A percentile compares a stretch with the other conserved stretches of the same genome.
Evolutionary conservation across 2,329 filamentous ascomycete genomes (phyloP).

Genomic region (Dothideomycetes sp.): DNA sequence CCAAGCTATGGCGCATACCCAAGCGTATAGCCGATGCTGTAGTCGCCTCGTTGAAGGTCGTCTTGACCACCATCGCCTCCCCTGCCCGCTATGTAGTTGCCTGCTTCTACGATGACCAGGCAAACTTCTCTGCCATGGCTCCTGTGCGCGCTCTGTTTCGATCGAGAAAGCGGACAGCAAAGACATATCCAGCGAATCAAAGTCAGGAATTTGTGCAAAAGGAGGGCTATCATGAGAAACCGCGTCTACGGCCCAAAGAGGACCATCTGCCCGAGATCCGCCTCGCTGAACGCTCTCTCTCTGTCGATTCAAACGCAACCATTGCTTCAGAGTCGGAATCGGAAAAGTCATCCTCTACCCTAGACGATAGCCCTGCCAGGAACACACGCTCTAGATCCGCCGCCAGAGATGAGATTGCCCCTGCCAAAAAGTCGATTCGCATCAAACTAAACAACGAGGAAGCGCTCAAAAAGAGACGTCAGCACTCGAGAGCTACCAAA

Average conservation of each 20-base stretch:
- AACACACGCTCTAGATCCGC: constrained; percentile 55
- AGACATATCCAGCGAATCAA: constrained; percentile 1
- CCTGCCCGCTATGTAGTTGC: constrained; percentile 75
- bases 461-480: constrained; percentile 31
- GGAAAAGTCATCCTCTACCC: constrained; percentile 30
- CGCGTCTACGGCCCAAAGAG: constrained; percentile 17
- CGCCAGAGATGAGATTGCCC: constrained; percentile 43
- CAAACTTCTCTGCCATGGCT: constrained; percentile 65
- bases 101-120: constrained; percentile 71
- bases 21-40: constrained; percentile 61
- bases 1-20: constrained; percentile 43
- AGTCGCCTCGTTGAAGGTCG: constrained; percentile 64
- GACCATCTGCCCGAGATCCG: too few species aligned
- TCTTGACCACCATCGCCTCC: constrained; percentile 66
- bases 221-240: constrained; percentile 20
- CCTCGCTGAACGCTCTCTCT: constrained; percentile 11
- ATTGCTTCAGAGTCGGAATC: constrained; percentile 57
- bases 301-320: constrained; percentile 41
- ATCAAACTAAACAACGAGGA: constrained; percentile 85
- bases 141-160: constrained; percentile 49
- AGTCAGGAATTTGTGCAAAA: constrained; percentile 16
- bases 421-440: constrained; percentile 68
- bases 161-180: constrained; percentile 21
- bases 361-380: constrained; percentile 33
- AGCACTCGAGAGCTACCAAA: constrained; percentile 12